A percentile compares a stretch with the other conserved stretches of the same genome.
phyloP scores from a whole-genome alignment of 768 basidiomycete genomes.

The Russula virescens region DNA sequence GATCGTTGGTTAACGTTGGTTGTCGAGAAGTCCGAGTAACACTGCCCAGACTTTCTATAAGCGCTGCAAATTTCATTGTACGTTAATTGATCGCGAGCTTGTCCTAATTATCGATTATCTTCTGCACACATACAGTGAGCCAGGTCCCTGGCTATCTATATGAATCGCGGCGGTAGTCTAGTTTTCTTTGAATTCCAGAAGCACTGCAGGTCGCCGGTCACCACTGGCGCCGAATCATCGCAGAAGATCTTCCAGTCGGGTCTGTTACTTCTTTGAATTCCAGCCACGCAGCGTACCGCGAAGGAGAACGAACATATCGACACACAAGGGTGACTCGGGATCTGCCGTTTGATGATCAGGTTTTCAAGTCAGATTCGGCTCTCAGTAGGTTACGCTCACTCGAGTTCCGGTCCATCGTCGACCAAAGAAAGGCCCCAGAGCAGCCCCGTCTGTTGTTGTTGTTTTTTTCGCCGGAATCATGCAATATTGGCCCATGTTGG shows the following conservation, averaged over 20 bases:
- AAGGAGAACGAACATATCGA: background rate
- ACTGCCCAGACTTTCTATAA: background rate
- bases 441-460: too few species aligned
- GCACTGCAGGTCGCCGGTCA: too few species aligned
- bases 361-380: too few species aligned
- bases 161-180: background rate
- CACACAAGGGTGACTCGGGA: background rate
- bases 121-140: background rate
- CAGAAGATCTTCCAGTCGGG: background rate
- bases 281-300: too few species aligned
- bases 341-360: background rate
- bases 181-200: background rate
- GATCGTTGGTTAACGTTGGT: too few species aligned
- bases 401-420: too few species aligned
- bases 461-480: too few species aligned
- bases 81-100: background rate
- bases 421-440: too few species aligned
- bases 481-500: too few species aligned
- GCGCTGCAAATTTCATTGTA: too few species aligned
- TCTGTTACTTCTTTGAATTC: background rate
- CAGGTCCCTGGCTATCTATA: background rate
- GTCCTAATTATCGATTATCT: background rate
- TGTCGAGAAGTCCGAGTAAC: too few species aligned
- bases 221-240: background rate
- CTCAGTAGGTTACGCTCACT: background rate